These are phyloP conservation scores for Penicillium egyptiacum DNA, from an alignment of 495 filamentous ascomycete genomes.

Conservation along the genomic window DNA sequence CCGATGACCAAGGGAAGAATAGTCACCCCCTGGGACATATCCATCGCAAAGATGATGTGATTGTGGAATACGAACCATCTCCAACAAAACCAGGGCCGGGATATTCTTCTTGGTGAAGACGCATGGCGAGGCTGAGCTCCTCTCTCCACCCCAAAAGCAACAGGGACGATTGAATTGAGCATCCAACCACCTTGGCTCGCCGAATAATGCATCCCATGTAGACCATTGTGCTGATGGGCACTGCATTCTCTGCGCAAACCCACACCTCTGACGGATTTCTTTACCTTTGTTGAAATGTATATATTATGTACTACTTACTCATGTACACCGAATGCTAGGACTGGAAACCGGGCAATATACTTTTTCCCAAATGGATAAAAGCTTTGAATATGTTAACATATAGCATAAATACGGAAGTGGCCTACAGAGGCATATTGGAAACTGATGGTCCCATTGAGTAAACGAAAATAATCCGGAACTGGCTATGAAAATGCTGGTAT, in stretches of 20 bases:
- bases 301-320: background rate
- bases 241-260: background rate
- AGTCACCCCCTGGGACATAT: conserved; percentile 20
- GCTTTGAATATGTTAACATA: background rate
- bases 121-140: background rate
- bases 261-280: background rate
- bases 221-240: background rate
- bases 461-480: background rate
- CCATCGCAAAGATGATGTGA: conserved; percentile 34
- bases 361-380: background rate
- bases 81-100: background rate
- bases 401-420: background rate
- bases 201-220: background rate
- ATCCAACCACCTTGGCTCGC: background rate
- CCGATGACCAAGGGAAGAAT: conserved; percentile 5
- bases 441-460: background rate
- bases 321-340: background rate
- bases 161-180: background rate
- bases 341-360: background rate
- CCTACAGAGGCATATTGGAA: background rate
- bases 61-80: conserved; percentile 28
- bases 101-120: background rate
- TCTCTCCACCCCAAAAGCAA: background rate
- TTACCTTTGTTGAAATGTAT: background rate
- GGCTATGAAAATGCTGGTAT: background rate